These are phyloP conservation scores for Lentinula lateritia DNA, from an alignment of 768 basidiomycete genomes.

Conservation along the genomic window DNA sequence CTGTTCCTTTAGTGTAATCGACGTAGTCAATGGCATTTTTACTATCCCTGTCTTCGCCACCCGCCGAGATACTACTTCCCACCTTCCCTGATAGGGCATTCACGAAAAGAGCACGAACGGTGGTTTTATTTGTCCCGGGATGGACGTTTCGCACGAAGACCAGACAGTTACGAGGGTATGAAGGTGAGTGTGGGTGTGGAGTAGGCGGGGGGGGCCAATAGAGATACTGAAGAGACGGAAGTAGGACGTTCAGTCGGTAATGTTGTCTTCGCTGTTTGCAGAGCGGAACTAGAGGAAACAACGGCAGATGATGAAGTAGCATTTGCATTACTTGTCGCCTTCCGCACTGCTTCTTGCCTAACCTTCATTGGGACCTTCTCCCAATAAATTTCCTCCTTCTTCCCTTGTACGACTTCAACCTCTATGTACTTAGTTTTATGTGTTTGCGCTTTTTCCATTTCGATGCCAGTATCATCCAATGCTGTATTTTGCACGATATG, in stretches of 20 bases:
- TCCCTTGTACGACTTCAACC: conserved; percentile 57
- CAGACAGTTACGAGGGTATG: conserved; percentile 53
- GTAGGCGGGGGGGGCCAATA: neutral
- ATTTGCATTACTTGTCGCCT: conserved; percentile 20
- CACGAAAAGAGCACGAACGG: conserved; percentile 55
- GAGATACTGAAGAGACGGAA: too few relatives aligned
- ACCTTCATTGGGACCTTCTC: conserved; percentile 74
- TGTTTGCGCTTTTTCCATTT: conserved; percentile 7
- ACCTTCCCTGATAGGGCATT: conserved; percentile 25
- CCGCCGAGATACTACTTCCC: neutral
- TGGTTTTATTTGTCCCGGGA: conserved; percentile 76
- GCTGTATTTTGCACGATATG: conserved; percentile 40
- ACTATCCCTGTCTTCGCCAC: neutral
- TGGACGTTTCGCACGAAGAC: conserved; percentile 69
- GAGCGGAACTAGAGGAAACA: neutral
- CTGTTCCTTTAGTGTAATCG: conserved; percentile 75
- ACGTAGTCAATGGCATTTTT: conserved; percentile 61
- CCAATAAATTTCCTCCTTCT: conserved; percentile 72
- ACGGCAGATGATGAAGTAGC: neutral
- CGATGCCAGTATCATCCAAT: conserved; percentile 46
- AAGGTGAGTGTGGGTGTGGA: neutral
- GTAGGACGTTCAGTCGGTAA: neutral
- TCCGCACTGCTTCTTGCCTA: conserved; percentile 52
- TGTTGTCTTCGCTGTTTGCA: neutral
- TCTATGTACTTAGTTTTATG: conserved; percentile 23